A percentile compares a stretch with the other conserved stretches of the same genome.
Conservation (phyloP, 2,329 filamentous ascomycete species). For the Botrytis cinerea region DNA sequence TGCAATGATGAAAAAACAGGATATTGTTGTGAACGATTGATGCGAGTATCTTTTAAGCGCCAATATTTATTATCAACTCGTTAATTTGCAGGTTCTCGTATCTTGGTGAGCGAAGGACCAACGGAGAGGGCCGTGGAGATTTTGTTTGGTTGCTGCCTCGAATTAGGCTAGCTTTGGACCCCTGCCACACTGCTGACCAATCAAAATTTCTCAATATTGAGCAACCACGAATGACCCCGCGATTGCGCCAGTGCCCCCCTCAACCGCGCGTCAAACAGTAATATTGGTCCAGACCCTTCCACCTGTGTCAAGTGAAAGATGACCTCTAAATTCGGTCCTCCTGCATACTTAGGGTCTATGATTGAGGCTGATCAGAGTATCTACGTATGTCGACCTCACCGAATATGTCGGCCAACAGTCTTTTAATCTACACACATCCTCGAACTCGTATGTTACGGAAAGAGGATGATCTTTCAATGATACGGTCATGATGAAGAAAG, state of each 20-base stretch:
- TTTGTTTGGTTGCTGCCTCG: background rate
- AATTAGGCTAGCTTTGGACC: background rate
- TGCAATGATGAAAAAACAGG: background rate
- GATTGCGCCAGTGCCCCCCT: background rate
- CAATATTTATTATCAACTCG: background rate
- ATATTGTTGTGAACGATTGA: background rate
- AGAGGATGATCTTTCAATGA: background rate
- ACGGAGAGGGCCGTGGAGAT: background rate
- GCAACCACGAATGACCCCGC: background rate
- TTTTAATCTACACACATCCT: slow-evolving; percentile 17
- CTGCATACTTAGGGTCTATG: background rate
- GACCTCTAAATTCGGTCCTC: background rate
- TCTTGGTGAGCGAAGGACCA: background rate
- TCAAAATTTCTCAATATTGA: background rate
- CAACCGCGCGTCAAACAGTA: slow-evolving; percentile 11
- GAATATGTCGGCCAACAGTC: slow-evolving; percentile 5
- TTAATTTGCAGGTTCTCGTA: background rate
- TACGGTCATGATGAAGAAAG: slow-evolving; percentile 18
- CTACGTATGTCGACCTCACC: background rate
- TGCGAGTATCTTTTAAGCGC: background rate
- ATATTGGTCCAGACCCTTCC: background rate
- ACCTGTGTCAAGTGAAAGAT: slow-evolving; percentile 2
- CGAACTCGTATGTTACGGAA: background rate
- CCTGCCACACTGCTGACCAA: background rate
- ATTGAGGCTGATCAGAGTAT: slow-evolving; percentile 3